Conservation (phyloP, 495 filamentous ascomycete species). For the Glonium stellatum region DNA sequence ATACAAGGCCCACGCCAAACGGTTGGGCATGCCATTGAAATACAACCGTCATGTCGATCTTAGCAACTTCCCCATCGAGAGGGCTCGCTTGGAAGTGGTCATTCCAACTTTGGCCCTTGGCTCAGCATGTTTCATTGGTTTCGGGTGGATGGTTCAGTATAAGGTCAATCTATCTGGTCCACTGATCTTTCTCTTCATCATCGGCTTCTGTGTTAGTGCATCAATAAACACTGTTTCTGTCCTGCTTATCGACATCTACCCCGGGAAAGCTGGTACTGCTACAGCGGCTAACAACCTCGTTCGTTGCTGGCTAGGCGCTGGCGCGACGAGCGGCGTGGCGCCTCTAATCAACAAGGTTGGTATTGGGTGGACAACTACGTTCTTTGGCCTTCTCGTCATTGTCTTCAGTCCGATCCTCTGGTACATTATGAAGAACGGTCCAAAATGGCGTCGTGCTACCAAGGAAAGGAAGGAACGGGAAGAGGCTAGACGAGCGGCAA, state of each 20-base stretch:
- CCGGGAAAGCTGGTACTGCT: background rate
- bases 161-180: background rate
- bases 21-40: background rate
- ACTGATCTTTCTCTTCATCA: background rate
- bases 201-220: background rate
- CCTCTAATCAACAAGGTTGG: background rate
- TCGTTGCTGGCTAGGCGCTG: background rate
- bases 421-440: background rate
- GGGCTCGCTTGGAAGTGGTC: background rate
- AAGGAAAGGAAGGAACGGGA: background rate
- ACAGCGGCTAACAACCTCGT: constrained; percentile 5
- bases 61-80: background rate
- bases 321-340: background rate
- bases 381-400: constrained; percentile 4
- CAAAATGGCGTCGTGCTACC: background rate
- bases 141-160: background rate
- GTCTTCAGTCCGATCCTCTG: background rate
- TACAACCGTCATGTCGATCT: background rate
- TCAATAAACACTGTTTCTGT: background rate
- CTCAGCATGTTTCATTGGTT: background rate
- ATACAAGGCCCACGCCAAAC: background rate
- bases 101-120: background rate
- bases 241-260: constrained; percentile 2
- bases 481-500: too few relatives aligned
- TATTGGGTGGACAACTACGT: background rate